Conservation (phyloP, 2,329 filamentous ascomycete genomes). For the Pyricularia pennisetigena region DNA sequence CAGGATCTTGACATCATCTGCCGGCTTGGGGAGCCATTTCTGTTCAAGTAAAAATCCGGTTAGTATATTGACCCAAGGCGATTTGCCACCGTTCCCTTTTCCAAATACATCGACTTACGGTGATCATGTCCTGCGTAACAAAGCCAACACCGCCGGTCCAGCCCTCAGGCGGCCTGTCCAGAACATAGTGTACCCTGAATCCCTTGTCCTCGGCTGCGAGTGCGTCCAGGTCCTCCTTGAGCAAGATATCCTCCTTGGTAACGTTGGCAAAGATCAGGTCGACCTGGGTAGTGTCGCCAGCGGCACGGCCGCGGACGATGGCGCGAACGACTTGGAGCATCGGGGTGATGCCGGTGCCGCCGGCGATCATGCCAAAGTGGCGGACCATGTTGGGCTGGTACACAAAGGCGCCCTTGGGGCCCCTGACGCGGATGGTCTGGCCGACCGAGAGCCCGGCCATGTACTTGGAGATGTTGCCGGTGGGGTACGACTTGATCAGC, state of each 20-base stretch:
- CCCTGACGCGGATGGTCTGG: slow-evolving; percentile 79
- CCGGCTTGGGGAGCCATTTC: slow-evolving; percentile 74
- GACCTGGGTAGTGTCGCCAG: slow-evolving; percentile 78
- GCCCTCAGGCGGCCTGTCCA: slow-evolving; percentile 87
- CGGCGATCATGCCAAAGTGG: slow-evolving; percentile 95
- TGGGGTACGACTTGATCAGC: slow-evolving; percentile 95
- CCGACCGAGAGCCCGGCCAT: slow-evolving; percentile 76
- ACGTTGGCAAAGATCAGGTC: slow-evolving; percentile 98
- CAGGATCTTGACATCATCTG: slow-evolving; percentile 82
- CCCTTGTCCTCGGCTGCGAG: slow-evolving; percentile 63
- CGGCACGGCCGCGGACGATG: slow-evolving; percentile 67
- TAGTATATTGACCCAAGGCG: slow-evolving; percentile 9
- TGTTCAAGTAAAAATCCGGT: slow-evolving; percentile 25
- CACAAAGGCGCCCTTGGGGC: slow-evolving; percentile 95
- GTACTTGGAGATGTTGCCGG: slow-evolving; percentile 93
- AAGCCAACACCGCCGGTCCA: slow-evolving; percentile 94
- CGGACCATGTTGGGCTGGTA: slow-evolving; percentile 96
- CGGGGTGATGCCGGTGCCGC: slow-evolving; percentile 93
- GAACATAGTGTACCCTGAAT: slow-evolving; percentile 86
- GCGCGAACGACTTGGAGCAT: slow-evolving; percentile 96
- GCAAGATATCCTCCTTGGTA: slow-evolving; percentile 80
- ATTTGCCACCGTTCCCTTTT: neutral
- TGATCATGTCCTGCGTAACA: slow-evolving; percentile 92
- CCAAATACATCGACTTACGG: slow-evolving; percentile 27
- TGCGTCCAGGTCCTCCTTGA: slow-evolving; percentile 83